These are phyloP conservation scores for Globisporangium cederbergense DNA, from an alignment of 352 stramenopile genomes.

Conservation along the genomic window DNA sequence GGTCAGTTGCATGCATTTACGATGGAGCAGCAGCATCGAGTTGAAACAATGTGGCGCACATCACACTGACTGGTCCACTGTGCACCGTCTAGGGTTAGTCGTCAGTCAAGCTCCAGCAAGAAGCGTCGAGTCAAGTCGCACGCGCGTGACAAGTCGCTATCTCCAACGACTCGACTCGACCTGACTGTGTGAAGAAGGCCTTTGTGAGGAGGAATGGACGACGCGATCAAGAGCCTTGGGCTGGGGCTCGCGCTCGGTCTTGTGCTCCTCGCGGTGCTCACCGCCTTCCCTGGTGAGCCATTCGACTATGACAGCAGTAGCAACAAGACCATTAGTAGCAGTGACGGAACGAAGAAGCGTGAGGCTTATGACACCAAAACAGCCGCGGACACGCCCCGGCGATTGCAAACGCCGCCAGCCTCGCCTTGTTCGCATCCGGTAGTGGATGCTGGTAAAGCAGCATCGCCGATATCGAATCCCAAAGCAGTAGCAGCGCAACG, in stretches of 20 bases:
- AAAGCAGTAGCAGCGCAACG: slow-evolving; percentile 1
- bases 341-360: background rate
- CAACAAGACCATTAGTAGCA: too few relatives aligned
- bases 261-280: slow-evolving; percentile 38
- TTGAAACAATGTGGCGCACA: too few relatives aligned
- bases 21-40: too few relatives aligned
- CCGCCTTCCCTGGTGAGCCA: slow-evolving; percentile 49
- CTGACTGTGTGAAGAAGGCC: too few relatives aligned
- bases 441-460: background rate
- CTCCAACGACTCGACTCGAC: too few relatives aligned
- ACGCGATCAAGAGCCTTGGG: slow-evolving; percentile 33
- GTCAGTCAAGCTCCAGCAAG: too few relatives aligned
- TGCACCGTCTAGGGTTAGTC: too few relatives aligned
- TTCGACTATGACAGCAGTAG: slow-evolving; percentile 40
- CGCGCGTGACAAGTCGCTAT: too few relatives aligned
- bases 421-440: background rate
- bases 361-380: slow-evolving; percentile 4
- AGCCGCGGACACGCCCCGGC: background rate
- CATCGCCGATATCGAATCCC: background rate
- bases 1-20: too few relatives aligned
- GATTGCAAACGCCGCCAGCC: background rate
- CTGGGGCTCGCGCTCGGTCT: slow-evolving; percentile 41
- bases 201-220: slow-evolving; percentile 28
- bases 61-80: too few relatives aligned
- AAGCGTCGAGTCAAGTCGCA: too few relatives aligned